Conservation (phyloP, 257 asterid genomes). For the Fraxinus excelsior region DNA sequence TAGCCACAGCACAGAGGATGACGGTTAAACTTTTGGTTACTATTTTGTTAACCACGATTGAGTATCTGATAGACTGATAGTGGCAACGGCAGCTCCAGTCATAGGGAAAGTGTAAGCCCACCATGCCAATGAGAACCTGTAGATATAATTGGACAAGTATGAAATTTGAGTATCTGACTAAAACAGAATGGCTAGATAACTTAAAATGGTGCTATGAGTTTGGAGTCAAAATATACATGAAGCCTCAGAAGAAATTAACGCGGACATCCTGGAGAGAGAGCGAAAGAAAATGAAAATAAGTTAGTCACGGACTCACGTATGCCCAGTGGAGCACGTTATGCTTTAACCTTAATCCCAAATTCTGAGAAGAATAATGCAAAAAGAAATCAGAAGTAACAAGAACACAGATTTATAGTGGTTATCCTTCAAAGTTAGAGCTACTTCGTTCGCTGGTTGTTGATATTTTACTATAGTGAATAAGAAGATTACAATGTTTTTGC, state of each 20-base stretch:
- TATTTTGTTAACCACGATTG: slow-evolving; percentile 42
- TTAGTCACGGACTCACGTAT: slow-evolving; percentile 18
- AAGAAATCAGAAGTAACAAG: too few relatives aligned
- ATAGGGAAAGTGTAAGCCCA: slow-evolving; percentile 96
- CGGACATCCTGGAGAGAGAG: slow-evolving; percentile 66
- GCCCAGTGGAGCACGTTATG: not conserved
- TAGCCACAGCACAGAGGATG: slow-evolving; percentile 50
- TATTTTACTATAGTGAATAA: too few relatives aligned
- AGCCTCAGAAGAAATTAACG: slow-evolving; percentile 80
- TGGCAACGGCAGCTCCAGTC: slow-evolving; percentile 81
- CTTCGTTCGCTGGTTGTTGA: too few relatives aligned
- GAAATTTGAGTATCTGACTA: too few relatives aligned
- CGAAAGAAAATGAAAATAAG: not conserved
- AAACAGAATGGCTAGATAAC: not conserved
- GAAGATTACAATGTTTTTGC: too few relatives aligned
- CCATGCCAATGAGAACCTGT: slow-evolving; percentile 77
- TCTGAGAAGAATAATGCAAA: too few relatives aligned
- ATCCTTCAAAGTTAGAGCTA: too few relatives aligned
- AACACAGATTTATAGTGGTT: too few relatives aligned
- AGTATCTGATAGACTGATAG: slow-evolving; percentile 61
- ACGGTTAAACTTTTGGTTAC: slow-evolving; percentile 44
- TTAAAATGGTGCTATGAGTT: too few relatives aligned
- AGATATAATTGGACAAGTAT: not conserved
- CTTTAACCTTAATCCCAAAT: too few relatives aligned
- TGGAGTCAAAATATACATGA: slow-evolving; percentile 41